Evolutionary conservation across 2,329 filamentous ascomycete species (phyloP).

Genomic region (Cercospora berteroae): DNA sequence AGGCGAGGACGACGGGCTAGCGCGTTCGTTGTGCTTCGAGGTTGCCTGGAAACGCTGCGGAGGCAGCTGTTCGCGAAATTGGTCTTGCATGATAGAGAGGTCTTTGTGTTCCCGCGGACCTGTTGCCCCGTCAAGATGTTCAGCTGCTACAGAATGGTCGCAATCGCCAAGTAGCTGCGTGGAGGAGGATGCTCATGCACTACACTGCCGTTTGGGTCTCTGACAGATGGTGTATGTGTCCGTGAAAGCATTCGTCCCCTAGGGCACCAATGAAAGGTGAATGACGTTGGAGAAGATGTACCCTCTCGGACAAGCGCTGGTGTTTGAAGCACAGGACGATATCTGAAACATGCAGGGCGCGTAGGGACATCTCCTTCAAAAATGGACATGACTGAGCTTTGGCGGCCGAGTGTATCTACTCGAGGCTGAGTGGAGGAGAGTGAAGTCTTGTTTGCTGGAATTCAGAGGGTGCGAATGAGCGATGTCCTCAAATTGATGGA

Average conservation of each 20-base stretch:
- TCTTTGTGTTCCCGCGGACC: not conserved
- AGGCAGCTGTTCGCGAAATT: not conserved
- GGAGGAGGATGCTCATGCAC: not conserved
- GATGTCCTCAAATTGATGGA: not conserved
- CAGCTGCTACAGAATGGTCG: not conserved
- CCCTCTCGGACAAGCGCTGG: not conserved
- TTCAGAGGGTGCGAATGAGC: not conserved
- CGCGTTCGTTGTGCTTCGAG: not conserved
- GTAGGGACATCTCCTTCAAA: not conserved
- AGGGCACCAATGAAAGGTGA: not conserved
- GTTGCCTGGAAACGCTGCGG: not conserved
- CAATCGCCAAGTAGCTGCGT: not conserved
- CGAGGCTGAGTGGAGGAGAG: not conserved
- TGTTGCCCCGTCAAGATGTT: not conserved
- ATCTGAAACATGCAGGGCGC: conserved; percentile 3
- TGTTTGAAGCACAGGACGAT: not conserved
- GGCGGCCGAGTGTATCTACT: not conserved
- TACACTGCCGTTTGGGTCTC: not conserved
- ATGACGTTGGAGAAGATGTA: not conserved
- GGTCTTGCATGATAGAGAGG: not conserved
- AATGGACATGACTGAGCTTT: not conserved
- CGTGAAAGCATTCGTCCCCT: not conserved
- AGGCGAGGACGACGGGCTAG: not conserved
- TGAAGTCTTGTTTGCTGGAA: not conserved
- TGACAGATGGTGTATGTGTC: not conserved